These are phyloP conservation scores for Alternaria tenuissima DNA, from an alignment of 2,329 filamentous ascomycete species.

Conservation along the genomic window DNA sequence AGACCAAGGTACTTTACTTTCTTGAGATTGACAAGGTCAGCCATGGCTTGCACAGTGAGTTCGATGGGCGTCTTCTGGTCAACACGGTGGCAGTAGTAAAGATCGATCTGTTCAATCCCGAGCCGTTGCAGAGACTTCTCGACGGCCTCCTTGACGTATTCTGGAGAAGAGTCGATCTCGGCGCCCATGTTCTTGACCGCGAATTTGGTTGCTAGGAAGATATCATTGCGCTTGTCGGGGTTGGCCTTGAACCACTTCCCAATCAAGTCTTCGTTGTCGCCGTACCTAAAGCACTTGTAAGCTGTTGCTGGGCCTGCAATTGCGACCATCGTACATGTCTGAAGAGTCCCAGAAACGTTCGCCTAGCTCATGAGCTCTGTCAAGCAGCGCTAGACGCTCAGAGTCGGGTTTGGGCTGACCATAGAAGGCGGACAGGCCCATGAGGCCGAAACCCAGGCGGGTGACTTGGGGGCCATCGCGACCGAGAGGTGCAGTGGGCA, in stretches of 20 bases:
- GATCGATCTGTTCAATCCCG: conserved; percentile 55
- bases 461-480: conserved; percentile 62
- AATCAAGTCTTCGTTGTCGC: conserved; percentile 47
- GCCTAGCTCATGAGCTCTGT: conserved; percentile 61
- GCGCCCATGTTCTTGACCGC: conserved; percentile 54
- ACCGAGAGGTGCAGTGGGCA: conserved; percentile 59
- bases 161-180: conserved; percentile 51
- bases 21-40: conserved; percentile 64
- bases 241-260: conserved; percentile 48
- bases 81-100: conserved; percentile 57
- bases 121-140: conserved; percentile 52
- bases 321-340: conserved; percentile 30
- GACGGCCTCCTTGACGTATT: conserved; percentile 52
- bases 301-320: background rate
- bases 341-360: conserved; percentile 48
- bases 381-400: conserved; percentile 61
- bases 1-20: conserved; percentile 61
- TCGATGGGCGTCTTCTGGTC: conserved; percentile 57
- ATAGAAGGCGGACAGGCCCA: conserved; percentile 61
- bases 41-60: conserved; percentile 60
- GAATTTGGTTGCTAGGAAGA: conserved; percentile 56
- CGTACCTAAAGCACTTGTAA: conserved; percentile 24
- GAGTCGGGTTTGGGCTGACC: conserved; percentile 58
- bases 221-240: conserved; percentile 54
- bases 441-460: conserved; percentile 62